Evolutionary conservation across 805 yeast species (phyloP), one percentile per base, ranked within the genome.

Genomic region (Candida loeiensis): DNA sequence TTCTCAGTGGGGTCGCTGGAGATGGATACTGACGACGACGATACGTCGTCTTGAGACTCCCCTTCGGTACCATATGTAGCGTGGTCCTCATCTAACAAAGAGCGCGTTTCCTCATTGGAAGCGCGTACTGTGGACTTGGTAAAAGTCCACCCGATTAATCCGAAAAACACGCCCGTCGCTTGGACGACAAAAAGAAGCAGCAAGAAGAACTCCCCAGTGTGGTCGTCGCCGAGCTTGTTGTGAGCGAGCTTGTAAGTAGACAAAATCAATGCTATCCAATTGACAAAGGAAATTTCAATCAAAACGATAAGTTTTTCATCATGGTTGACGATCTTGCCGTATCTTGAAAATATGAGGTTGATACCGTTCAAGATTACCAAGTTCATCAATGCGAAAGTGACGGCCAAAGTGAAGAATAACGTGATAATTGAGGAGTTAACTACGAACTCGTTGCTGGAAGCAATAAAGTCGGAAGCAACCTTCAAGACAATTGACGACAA

Each of bases 221-320:
- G 81, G 27, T 71, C 71, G 27, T 69, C 63, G 1, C 66, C 60
- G 16, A 59, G 44, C 41, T 43, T 54, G 46, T 73, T 71, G 33
- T 72, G 69, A 19, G 71, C 54, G 17, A 76, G 66, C 6, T 85
- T 81, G 11, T 71, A 59, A 38, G 73, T 66, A 2, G 68, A 58
- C 39, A 46, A 55, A 6, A 81, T 52, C 39, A 83, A 65, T 0
- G 62, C 48, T 1, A 71, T 39, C 95, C 95, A 88, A 42, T 73
- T 62, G 3, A 75, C 43, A 25, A 74, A 56, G 24, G 80, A 72
- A 9, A 76, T 58, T 56, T 84, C 83, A 16, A 80, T 50, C 2
- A 81, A 55, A 2, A 75, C 64, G 14, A 79, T 64, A 40, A 82
- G 69, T 54, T 85, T 83, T 49, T 79, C 79, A 36, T 79, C 74